Conservation (phyloP, 169 alveolate genomes). For the Plasmodium gonderi region DNA sequence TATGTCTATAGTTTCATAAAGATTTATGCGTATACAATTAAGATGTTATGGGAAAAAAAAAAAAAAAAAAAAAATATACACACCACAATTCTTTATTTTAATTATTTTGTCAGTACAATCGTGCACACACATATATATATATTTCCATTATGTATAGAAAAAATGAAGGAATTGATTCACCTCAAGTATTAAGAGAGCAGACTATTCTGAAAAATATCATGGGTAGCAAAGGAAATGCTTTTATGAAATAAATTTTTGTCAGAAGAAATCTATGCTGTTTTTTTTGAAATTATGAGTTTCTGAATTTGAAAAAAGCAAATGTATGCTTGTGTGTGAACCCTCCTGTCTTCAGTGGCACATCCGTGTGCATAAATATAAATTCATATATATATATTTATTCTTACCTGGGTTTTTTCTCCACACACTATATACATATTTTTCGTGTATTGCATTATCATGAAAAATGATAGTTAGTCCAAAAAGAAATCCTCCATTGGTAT, state of each 20-base stretch:
- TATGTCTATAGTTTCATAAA: not conserved
- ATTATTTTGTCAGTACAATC: not conserved
- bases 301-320: not conserved
- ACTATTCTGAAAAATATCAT: conserved; percentile 10
- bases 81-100: not conserved
- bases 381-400: not conserved
- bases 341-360: not conserved
- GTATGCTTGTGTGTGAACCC: not conserved
- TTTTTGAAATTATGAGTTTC: not conserved
- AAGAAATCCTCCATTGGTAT: not conserved
- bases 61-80: not conserved
- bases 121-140: not conserved
- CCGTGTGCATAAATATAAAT: not conserved
- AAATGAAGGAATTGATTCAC: conserved; percentile 31
- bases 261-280: not conserved
- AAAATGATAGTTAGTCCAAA: not conserved
- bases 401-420: not conserved
- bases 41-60: not conserved
- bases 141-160: conserved; percentile 15
- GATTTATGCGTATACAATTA: not conserved
- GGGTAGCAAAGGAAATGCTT: conserved; percentile 24
- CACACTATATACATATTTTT: not conserved
- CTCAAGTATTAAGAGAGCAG: conserved; percentile 45
- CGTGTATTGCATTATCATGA: not conserved
- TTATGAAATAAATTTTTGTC: not conserved